Evolutionary conservation across 2,329 filamentous ascomycete genomes (phyloP).

Genomic region (Monosporascus sp.): DNA sequence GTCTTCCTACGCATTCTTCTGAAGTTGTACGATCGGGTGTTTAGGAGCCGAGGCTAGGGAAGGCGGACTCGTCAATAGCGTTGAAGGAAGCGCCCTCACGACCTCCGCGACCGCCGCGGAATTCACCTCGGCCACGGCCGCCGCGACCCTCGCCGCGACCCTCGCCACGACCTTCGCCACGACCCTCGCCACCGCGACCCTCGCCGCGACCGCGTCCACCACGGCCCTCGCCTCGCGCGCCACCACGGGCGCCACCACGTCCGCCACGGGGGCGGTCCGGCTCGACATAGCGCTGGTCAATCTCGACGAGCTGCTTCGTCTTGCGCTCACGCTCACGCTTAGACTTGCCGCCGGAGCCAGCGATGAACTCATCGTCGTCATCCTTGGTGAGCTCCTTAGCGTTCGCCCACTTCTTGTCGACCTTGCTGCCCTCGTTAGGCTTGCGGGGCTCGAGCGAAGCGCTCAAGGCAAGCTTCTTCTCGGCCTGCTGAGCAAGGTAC

Average conservation of each 20-base stretch:
- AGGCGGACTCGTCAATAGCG: slow-evolving; percentile 52
- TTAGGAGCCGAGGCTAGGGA: slow-evolving; percentile 57
- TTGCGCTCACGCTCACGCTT: slow-evolving; percentile 84
- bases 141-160: slow-evolving; percentile 42
- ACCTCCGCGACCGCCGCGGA: slow-evolving; percentile 41
- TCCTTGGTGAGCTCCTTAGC: slow-evolving; percentile 68
- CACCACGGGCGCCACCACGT: slow-evolving; percentile 45
- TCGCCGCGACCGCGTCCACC: slow-evolving; percentile 42
- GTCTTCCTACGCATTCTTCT: slow-evolving; percentile 7
- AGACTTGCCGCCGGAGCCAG: slow-evolving; percentile 68
- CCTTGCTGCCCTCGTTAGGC: slow-evolving; percentile 85
- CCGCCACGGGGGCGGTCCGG: slow-evolving; percentile 54
- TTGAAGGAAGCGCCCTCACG: slow-evolving; percentile 48
- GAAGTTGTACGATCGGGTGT: background rate
- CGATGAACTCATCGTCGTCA: slow-evolving; percentile 71
- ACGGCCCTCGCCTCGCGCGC: slow-evolving; percentile 45
- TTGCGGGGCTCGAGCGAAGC: slow-evolving; percentile 67
- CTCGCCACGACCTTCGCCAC: slow-evolving; percentile 44
- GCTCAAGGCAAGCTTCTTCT: slow-evolving; percentile 72
- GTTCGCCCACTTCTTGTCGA: slow-evolving; percentile 87
- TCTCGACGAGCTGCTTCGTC: slow-evolving; percentile 83
- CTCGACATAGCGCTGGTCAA: slow-evolving; percentile 80
- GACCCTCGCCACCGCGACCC: slow-evolving; percentile 45
- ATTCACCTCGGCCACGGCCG: slow-evolving; percentile 39
- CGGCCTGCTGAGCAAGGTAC: slow-evolving; percentile 68